Percentiles rank a stretch among this genome's conserved stretches.
Conservation (phyloP, 1,284 basidiomycete genomes). For the Cryptococcus deneoformans region DNA sequence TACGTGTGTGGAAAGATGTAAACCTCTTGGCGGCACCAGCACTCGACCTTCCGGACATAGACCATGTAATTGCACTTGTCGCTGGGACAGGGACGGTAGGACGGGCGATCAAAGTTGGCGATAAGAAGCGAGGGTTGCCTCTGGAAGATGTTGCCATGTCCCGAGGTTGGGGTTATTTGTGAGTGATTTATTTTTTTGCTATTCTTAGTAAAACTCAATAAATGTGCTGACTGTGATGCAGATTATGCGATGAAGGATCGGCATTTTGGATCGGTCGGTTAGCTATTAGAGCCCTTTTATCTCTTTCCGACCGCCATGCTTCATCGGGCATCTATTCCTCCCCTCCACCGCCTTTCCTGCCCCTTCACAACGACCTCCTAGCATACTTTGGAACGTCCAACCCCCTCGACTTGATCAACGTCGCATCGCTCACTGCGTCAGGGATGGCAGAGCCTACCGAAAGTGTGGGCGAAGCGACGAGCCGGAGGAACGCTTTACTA, state of each 20-base stretch:
- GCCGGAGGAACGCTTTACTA: slow-evolving; percentile 37
- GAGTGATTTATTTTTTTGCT: slow-evolving; percentile 1
- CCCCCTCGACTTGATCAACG: slow-evolving; percentile 35
- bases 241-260: slow-evolving; percentile 41
- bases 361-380: slow-evolving; percentile 36
- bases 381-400: slow-evolving; percentile 34
- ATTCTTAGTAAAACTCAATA: neutral
- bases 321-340: slow-evolving; percentile 25
- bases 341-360: slow-evolving; percentile 15
- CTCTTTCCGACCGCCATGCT: slow-evolving; percentile 29
- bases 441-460: slow-evolving; percentile 14
- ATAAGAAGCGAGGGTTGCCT: slow-evolving; percentile 17
- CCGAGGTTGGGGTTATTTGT: slow-evolving; percentile 44
- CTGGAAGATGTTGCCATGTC: slow-evolving; percentile 36
- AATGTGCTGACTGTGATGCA: slow-evolving; percentile 3
- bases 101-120: slow-evolving; percentile 28
- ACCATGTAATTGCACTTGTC: slow-evolving; percentile 37
- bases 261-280: slow-evolving; percentile 44
- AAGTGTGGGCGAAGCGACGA: slow-evolving; percentile 28
- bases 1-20: slow-evolving; percentile 27
- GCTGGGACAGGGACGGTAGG: slow-evolving; percentile 43
- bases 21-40: slow-evolving; percentile 44
- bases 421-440: slow-evolving; percentile 29
- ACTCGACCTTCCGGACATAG: slow-evolving; percentile 22
- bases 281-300: slow-evolving; percentile 34